Evolutionary conservation across 805 yeast genomes (phyloP).

Genomic region (Ogataea neopini): DNA sequence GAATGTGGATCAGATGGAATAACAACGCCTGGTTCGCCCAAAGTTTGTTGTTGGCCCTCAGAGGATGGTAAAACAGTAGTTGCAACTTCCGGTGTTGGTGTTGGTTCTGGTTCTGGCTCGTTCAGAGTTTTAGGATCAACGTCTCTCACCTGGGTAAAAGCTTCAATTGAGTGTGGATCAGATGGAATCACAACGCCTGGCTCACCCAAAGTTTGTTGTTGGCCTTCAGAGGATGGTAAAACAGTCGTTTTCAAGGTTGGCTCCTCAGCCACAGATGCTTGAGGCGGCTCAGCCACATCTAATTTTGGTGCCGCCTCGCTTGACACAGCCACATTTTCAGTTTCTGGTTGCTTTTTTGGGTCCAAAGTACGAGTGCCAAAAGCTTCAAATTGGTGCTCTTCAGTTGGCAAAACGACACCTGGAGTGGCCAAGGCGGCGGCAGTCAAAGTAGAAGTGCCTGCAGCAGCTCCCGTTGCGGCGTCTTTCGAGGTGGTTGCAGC

Average conservation of each 20-base stretch:
- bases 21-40: conserved; percentile 75
- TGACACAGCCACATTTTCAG: background rate
- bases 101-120: too few species aligned
- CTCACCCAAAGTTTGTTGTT: conserved; percentile 54
- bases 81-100: conserved; percentile 6
- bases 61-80: conserved; percentile 47
- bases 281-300: background rate
- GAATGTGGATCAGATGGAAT: conserved; percentile 63
- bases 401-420: conserved; percentile 63
- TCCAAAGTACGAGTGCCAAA: conserved; percentile 60
- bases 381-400: conserved; percentile 60
- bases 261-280: conserved; percentile 1
- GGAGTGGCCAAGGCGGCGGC: conserved; percentile 39
- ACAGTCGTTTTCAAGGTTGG: too few species aligned
- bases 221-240: conserved; percentile 47
- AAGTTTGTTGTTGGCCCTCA: conserved; percentile 44
- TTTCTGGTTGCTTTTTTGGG: conserved; percentile 36
- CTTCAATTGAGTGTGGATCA: conserved; percentile 64
- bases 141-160: conserved; percentile 56
- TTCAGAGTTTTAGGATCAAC: conserved; percentile 64
- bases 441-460: too few species aligned
- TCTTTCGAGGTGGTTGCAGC: conserved; percentile 1
- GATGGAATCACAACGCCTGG: conserved; percentile 73
- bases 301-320: background rate
- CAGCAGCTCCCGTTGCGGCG: conserved; percentile 15